These are phyloP conservation scores for Choanephora cucurbitarum DNA, from an alignment of 371 early-diverging fungal genomes.

Conservation along the genomic window DNA sequence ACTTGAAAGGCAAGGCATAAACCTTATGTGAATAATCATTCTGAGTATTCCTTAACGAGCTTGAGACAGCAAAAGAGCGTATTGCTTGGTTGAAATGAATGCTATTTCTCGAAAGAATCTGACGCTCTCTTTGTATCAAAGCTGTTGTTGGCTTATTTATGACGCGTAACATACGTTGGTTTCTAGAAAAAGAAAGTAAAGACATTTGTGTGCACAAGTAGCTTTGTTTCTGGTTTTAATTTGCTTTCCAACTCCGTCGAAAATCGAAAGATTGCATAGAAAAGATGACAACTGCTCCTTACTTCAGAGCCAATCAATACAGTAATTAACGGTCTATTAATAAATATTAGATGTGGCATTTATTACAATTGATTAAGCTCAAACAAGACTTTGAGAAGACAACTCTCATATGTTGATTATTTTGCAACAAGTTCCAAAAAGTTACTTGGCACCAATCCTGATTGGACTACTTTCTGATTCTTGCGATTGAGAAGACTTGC, in stretches of 20 bases:
- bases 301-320: too few species aligned
- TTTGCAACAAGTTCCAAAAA: constrained; percentile 21
- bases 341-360: too few species aligned
- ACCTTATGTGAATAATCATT: constrained; percentile 21
- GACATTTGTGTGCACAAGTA: too few species aligned
- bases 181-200: too few species aligned
- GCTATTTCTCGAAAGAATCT: not conserved
- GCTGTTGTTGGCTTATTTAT: not conserved
- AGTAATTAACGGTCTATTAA: too few species aligned
- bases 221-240: too few species aligned
- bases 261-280: too few species aligned
- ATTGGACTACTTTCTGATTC: constrained; percentile 10
- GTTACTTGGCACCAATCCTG: constrained; percentile 28
- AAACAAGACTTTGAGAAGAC: too few species aligned
- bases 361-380: too few species aligned
- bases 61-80: not conserved
- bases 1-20: constrained; percentile 36
- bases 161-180: constrained; percentile 3
- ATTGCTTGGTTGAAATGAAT: not conserved
- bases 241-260: too few species aligned
- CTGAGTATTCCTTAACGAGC: not conserved
- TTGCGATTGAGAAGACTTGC: constrained; percentile 19
- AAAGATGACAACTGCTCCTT: too few species aligned
- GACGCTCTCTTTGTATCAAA: not conserved
- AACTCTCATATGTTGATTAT: too few species aligned